phyloP scores from a whole-genome alignment of 345 rosid species.

The Acer campestre region DNA sequence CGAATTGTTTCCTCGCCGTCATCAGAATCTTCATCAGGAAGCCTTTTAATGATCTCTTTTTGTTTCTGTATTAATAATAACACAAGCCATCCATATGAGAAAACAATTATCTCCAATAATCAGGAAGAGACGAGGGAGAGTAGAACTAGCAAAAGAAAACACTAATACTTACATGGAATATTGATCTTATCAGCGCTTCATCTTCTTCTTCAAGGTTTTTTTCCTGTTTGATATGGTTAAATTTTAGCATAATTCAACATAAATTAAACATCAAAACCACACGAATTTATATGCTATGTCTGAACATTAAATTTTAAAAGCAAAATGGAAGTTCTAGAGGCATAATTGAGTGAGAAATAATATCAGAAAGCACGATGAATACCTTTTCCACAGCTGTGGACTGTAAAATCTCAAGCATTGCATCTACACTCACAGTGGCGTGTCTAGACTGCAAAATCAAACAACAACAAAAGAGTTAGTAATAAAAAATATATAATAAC shows the following conservation, averaged over 20 bases:
- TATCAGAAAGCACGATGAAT: not conserved
- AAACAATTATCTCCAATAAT: not conserved
- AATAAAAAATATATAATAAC: not conserved
- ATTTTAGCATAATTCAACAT: not conserved
- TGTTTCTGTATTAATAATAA: constrained; percentile 34
- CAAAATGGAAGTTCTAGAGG: too few relatives aligned
- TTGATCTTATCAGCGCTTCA: constrained; percentile 69
- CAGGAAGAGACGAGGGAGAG: not conserved
- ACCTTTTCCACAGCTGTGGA: constrained; percentile 69
- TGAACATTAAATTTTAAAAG: too few relatives aligned
- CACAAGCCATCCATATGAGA: constrained; percentile 8
- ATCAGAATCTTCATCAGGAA: constrained; percentile 53
- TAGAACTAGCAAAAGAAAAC: constrained; percentile 8
- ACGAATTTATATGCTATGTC: too few relatives aligned
- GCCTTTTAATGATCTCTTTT: constrained; percentile 57
- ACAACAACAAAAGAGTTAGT: constrained; percentile 1
- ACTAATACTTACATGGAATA: constrained; percentile 50
- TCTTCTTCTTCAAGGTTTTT: constrained; percentile 69
- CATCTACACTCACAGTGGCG: constrained; percentile 86
- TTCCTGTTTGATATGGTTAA: constrained; percentile 36
- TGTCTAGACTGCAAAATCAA: constrained; percentile 72
- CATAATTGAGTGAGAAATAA: too few relatives aligned
- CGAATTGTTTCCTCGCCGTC: constrained; percentile 39
- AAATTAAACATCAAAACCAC: too few relatives aligned
- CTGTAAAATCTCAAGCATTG: constrained; percentile 92